These are phyloP conservation scores for Fusarium liriodendri DNA, from an alignment of 2,329 filamentous ascomycete genomes.

Conservation along the genomic window DNA sequence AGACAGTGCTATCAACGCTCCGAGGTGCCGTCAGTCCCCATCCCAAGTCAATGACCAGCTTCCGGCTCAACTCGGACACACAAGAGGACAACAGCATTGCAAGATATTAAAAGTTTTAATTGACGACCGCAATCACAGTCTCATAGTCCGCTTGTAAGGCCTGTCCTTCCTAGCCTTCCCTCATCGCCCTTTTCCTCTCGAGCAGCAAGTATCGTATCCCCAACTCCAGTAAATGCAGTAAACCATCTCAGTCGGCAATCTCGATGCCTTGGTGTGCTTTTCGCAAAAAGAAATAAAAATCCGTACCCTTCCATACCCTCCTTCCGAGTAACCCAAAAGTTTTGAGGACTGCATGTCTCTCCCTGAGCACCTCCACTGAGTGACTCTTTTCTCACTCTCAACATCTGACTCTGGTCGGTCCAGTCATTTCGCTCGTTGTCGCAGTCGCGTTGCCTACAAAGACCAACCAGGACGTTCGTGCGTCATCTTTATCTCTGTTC, in stretches of 20 bases:
- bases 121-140: slow-evolving; percentile 10
- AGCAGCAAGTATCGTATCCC: slow-evolving; percentile 11
- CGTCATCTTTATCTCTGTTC: background rate
- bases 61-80: background rate
- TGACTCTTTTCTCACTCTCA: background rate
- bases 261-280: slow-evolving; percentile 4
- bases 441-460: background rate
- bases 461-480: background rate
- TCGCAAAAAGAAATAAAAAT: background rate
- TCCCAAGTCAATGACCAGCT: background rate
- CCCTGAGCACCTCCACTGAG: background rate
- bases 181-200: slow-evolving; percentile 18
- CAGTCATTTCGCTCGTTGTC: background rate
- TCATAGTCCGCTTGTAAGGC: slow-evolving; percentile 8
- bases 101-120: slow-evolving; percentile 19
- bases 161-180: slow-evolving; percentile 5
- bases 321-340: slow-evolving; percentile 13
- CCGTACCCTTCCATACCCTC: background rate
- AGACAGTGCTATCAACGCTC: background rate
- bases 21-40: background rate
- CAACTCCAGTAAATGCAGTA: slow-evolving; percentile 35
- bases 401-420: background rate
- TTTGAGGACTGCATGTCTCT: background rate
- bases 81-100: background rate
- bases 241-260: background rate